Conservation (phyloP, 306 rosid genomes). For the Calophaca sinica region DNA sequence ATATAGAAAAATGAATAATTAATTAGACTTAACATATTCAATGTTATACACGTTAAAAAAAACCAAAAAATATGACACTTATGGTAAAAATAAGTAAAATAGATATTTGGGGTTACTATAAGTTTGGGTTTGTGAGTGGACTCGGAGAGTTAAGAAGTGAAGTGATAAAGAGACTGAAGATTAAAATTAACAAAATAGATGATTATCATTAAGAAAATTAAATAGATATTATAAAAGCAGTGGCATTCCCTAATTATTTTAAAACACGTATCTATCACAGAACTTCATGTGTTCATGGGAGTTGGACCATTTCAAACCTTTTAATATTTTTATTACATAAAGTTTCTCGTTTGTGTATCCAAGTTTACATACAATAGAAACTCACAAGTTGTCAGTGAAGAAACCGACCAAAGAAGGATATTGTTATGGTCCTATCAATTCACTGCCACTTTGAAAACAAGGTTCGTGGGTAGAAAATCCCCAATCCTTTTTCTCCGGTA, state of each 20-base stretch:
- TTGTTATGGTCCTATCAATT: conserved; percentile 28
- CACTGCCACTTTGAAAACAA: conserved; percentile 23
- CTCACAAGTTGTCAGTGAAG: conserved; percentile 40
- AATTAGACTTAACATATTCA: no score
- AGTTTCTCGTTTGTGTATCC: conserved; percentile 1
- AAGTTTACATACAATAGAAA: not conserved
- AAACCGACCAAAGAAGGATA: conserved; percentile 33
- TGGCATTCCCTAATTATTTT: no score
- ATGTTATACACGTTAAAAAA: no score
- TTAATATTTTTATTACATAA: conserved; percentile 22
- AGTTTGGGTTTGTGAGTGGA: no score
- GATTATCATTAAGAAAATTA: no score
- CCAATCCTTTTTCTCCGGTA: conserved; percentile 24
- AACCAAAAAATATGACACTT: no score
- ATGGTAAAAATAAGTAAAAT: no score
- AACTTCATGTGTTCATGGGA: conserved; percentile 28
- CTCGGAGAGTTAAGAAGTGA: no score
- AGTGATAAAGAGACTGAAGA: no score
- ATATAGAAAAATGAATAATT: no score
- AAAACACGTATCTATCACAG: not conserved
- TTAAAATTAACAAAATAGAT: not conserved
- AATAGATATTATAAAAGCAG: not conserved
- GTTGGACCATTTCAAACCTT: conserved; percentile 9
- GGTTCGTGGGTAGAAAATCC: conserved; percentile 27
- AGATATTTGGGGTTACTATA: no score